A percentile compares a stretch with the other conserved stretches of the same genome.
Conservation (phyloP, 345 rosid species). For the Schrenkiella parvula region DNA sequence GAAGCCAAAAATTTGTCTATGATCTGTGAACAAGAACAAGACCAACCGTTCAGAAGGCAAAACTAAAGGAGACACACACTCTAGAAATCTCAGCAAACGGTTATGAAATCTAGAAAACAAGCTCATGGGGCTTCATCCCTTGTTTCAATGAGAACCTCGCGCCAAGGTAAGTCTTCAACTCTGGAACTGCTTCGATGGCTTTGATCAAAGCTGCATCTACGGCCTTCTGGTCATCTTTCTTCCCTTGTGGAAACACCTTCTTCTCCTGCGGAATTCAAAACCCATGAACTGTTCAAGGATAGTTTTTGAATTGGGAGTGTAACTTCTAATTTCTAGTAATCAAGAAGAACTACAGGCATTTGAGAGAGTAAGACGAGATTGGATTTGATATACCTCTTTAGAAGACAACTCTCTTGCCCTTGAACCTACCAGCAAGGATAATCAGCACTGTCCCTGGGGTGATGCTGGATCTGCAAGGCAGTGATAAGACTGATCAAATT, state of each 20-base stretch:
- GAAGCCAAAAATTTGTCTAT: conserved; percentile 15
- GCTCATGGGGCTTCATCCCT: conserved; percentile 83
- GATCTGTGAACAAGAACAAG: background rate
- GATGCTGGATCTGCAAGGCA: conserved; percentile 52
- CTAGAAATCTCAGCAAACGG: background rate
- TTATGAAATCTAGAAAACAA: conserved; percentile 48
- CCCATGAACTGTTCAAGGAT: background rate
- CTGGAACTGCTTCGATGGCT: conserved; percentile 59
- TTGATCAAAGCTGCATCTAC: conserved; percentile 57
- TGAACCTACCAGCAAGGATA: conserved; percentile 80
- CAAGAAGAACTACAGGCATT: background rate
- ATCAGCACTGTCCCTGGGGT: conserved; percentile 80
- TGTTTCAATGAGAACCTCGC: conserved; percentile 72
- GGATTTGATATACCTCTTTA: conserved; percentile 44
- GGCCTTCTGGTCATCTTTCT: conserved; percentile 76
- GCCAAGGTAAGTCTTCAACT: conserved; percentile 60
- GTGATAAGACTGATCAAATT: background rate
- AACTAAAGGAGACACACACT: background rate
- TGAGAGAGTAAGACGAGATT: background rate
- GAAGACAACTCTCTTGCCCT: conserved; percentile 89
- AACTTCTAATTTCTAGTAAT: background rate
- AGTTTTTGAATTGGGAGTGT: background rate
- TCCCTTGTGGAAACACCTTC: conserved; percentile 53
- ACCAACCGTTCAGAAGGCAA: background rate
- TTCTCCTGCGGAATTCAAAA: conserved; percentile 43